These are phyloP conservation scores for Trichophyton verrucosum DNA, from an alignment of 2,329 filamentous ascomycete species.

Conservation along the genomic window DNA sequence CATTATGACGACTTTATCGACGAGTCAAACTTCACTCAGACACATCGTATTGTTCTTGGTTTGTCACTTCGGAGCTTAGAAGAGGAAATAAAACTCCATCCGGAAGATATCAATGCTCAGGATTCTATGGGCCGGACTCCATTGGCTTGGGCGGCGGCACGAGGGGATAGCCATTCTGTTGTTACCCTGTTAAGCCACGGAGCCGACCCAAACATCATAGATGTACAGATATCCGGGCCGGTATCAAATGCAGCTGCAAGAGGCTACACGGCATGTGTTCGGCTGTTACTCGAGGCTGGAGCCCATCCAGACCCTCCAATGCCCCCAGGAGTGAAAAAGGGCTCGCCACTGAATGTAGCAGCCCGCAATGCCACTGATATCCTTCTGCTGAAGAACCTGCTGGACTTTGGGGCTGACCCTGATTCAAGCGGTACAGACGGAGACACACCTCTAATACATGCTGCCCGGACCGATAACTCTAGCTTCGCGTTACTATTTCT, in stretches of 20 bases:
- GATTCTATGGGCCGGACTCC: conserved; percentile 19
- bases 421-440: conserved; percentile 21
- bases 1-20: conserved; percentile 18
- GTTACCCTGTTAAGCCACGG: conserved; percentile 16
- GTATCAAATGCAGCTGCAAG: conserved; percentile 16
- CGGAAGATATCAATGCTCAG: conserved; percentile 14
- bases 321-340: conserved; percentile 18
- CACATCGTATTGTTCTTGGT: conserved; percentile 18
- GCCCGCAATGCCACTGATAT: conserved; percentile 22
- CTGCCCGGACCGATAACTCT: conserved; percentile 20
- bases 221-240: conserved; percentile 14
- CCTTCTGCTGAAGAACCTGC: conserved; percentile 20
- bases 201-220: conserved; percentile 19
- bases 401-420: conserved; percentile 22
- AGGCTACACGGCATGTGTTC: conserved; percentile 16
- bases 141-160: conserved; percentile 19
- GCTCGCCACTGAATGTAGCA: conserved; percentile 23
- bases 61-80: conserved; percentile 15
- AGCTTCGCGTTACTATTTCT: conserved; percentile 24
- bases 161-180: conserved; percentile 16
- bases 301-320: conserved; percentile 19
- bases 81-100: conserved; percentile 13
- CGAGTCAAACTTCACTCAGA: conserved; percentile 15
- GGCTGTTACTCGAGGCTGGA: conserved; percentile 20
- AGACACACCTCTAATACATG: conserved; percentile 23